Evolutionary conservation across 768 basidiomycete species (phyloP).

Genomic region (Dioszegia aurantiaca): DNA sequence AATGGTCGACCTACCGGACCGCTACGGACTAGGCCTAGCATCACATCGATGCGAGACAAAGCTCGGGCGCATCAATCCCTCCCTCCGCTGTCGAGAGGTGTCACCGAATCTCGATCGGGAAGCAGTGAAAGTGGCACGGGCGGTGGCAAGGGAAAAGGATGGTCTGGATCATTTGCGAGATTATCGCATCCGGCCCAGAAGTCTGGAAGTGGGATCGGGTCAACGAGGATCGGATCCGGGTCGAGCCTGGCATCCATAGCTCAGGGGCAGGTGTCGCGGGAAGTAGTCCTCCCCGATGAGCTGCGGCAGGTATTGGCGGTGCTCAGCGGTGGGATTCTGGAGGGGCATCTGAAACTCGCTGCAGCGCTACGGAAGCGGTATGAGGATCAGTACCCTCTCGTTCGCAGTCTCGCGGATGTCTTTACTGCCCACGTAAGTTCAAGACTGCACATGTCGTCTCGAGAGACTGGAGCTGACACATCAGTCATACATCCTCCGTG

Average conservation of each 20-base stretch:
- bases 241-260: slow-evolving; percentile 3
- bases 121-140: slow-evolving; percentile 1
- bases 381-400: slow-evolving; percentile 91
- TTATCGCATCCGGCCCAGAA: background rate
- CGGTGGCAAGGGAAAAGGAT: background rate
- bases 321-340: slow-evolving; percentile 77
- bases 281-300: slow-evolving; percentile 68
- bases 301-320: slow-evolving; percentile 80
- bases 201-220: background rate
- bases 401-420: slow-evolving; percentile 89
- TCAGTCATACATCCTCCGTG: slow-evolving; percentile 87
- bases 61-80: slow-evolving; percentile 44
- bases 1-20: slow-evolving; percentile 40
- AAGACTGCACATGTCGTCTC: background rate
- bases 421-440: slow-evolving; percentile 82
- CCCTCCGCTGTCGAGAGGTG: slow-evolving; percentile 28
- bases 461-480: slow-evolving; percentile 16
- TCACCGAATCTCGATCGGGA: slow-evolving; percentile 2
- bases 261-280: background rate
- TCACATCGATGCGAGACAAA: slow-evolving; percentile 20
- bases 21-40: slow-evolving; percentile 9
- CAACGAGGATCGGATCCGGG: slow-evolving; percentile 5
- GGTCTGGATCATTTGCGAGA: slow-evolving; percentile 8
- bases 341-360: slow-evolving; percentile 81
- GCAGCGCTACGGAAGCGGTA: slow-evolving; percentile 84